A percentile compares a stretch with the other conserved stretches of the same genome.
These are phyloP conservation scores for Amanita inopinata DNA, from an alignment of 768 basidiomycete genomes.

Conservation along the genomic window DNA sequence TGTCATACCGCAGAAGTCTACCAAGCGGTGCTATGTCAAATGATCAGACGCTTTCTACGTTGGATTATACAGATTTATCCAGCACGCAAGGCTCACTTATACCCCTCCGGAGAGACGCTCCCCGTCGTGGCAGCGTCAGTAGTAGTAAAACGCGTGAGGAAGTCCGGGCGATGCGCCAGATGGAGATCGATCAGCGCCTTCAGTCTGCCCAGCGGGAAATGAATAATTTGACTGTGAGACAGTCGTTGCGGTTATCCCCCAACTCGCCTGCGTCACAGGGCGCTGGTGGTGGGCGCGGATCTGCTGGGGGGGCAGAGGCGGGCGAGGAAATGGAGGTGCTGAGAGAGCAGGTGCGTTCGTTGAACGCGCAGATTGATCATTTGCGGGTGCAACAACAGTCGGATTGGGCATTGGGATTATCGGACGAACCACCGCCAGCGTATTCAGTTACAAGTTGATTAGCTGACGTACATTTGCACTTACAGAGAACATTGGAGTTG, in stretches of 20 bases:
- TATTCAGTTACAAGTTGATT: too few relatives aligned
- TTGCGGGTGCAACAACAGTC: background rate
- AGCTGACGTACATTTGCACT: too few relatives aligned
- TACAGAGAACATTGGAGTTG: too few relatives aligned
- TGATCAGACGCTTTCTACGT: too few relatives aligned
- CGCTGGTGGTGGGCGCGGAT: background rate
- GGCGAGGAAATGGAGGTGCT: background rate
- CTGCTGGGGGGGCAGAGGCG: background rate
- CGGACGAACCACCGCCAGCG: background rate
- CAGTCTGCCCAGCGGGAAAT: slow-evolving; percentile 2
- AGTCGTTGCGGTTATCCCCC: background rate
- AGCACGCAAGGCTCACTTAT: too few relatives aligned
- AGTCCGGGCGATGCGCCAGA: slow-evolving; percentile 1
- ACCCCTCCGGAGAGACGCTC: too few relatives aligned
- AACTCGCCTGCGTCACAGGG: background rate
- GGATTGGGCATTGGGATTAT: background rate
- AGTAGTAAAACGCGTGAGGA: slow-evolving; percentile 3
- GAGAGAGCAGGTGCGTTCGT: background rate
- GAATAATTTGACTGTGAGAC: slow-evolving; percentile 2
- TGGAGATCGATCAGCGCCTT: slow-evolving; percentile 4
- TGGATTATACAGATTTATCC: too few relatives aligned
- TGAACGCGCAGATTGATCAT: background rate
- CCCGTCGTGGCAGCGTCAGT: background rate
- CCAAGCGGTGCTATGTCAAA: too few relatives aligned
- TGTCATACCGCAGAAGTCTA: too few relatives aligned